Conservation (phyloP, 2,329 filamentous ascomycete species). For the Acrodontium crateriforme region DNA sequence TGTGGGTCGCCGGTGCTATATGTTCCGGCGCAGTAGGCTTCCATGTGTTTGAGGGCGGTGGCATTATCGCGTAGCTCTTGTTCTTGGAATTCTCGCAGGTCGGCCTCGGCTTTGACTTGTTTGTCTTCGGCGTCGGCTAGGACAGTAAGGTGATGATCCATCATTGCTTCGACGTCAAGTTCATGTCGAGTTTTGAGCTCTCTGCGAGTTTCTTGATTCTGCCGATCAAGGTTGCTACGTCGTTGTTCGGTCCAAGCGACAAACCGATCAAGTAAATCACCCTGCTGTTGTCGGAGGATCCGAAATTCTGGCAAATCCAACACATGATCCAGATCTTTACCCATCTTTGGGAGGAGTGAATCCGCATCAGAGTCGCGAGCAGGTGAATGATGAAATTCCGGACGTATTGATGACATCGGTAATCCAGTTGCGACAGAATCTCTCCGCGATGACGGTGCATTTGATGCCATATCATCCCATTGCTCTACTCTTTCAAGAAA, state of each 20-base stretch:
- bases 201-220: conserved; percentile 8
- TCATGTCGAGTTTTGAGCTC: conserved; percentile 11
- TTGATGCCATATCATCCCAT: conserved; percentile 14
- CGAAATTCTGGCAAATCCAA: conserved; percentile 15
- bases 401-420: too few relatives aligned
- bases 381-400: too few relatives aligned
- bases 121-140: conserved; percentile 29
- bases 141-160: conserved; percentile 24
- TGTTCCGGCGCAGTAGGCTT: conserved; percentile 32
- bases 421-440: conserved; percentile 2
- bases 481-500: conserved; percentile 19
- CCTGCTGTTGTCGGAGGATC: conserved; percentile 13
- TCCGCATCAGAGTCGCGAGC: conserved; percentile 1
- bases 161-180: conserved; percentile 10
- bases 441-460: conserved; percentile 7
- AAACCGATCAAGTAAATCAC: conserved; percentile 19
- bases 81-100: conserved; percentile 27
- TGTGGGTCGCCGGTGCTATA: conserved; percentile 17
- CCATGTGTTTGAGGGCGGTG: conserved; percentile 34
- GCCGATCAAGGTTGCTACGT: conserved; percentile 9
- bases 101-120: conserved; percentile 29
- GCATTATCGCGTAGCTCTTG: conserved; percentile 29
- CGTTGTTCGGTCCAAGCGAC: conserved; percentile 14
- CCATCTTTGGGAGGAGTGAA: conserved; percentile 5
- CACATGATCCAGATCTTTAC: conserved; percentile 9